A percentile compares a stretch with the other conserved stretches of the same genome.
Conservation (phyloP, 371 early-diverging fungal species). For the Rhizopus sp. region DNA sequence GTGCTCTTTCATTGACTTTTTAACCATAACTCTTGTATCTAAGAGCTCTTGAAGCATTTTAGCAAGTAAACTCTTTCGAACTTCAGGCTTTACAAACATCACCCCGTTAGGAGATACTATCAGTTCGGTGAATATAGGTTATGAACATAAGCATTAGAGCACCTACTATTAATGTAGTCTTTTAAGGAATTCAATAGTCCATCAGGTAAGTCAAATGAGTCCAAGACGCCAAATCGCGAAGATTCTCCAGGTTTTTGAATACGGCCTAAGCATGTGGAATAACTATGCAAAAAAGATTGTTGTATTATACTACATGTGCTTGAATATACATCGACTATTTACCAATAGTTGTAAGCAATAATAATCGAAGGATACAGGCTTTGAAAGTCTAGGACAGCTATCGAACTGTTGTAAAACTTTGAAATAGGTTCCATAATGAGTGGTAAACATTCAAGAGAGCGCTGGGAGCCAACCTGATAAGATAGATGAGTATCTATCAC, state of each 20-base stretch:
- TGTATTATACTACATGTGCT: background rate
- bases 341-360: slow-evolving; percentile 94
- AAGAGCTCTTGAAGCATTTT: slow-evolving; percentile 85
- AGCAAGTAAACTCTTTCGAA: slow-evolving; percentile 75
- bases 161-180: slow-evolving; percentile 66
- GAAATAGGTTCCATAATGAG: slow-evolving; percentile 88
- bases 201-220: slow-evolving; percentile 13
- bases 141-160: background rate
- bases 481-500: background rate
- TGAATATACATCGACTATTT: background rate
- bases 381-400: slow-evolving; percentile 90
- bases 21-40: slow-evolving; percentile 89
- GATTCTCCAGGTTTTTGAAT: slow-evolving; percentile 40
- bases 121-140: background rate
- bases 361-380: slow-evolving; percentile 92
- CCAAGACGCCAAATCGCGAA: slow-evolving; percentile 44
- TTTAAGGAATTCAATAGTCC: slow-evolving; percentile 52
- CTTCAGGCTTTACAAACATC: slow-evolving; percentile 75
- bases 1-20: slow-evolving; percentile 77
- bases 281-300: slow-evolving; percentile 42
- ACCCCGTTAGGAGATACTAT: slow-evolving; percentile 83
- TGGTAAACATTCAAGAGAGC: slow-evolving; percentile 82
- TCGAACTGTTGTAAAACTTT: slow-evolving; percentile 77
- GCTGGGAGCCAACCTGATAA: slow-evolving; percentile 61
- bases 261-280: slow-evolving; percentile 83